A percentile compares a stretch with the other conserved stretches of the same genome.
Evolutionary conservation across 2,329 filamentous ascomycete species (phyloP).

Genomic region (Pezicula radicicola): DNA sequence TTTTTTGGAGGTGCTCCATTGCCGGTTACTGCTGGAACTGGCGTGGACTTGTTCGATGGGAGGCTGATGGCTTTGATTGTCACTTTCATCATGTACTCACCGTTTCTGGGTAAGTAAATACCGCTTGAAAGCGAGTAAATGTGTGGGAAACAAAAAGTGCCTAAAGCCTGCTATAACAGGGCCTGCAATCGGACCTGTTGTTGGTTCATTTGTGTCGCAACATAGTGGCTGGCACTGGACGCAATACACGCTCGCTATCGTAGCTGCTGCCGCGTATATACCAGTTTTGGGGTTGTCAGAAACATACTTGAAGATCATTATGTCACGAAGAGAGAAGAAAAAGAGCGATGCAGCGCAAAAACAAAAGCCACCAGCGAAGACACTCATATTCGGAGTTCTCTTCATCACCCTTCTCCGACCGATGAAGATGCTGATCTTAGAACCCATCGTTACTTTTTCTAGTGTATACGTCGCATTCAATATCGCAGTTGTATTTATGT

Average conservation of each 20-base stretch:
- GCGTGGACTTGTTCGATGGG: slow-evolving; percentile 12
- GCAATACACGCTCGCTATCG: slow-evolving; percentile 12
- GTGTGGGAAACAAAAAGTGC: not conserved
- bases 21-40: slow-evolving; percentile 10
- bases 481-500: slow-evolving; percentile 50
- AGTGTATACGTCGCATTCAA: slow-evolving; percentile 47
- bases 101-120: slow-evolving; percentile 11
- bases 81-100: slow-evolving; percentile 9
- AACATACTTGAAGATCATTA: slow-evolving; percentile 15
- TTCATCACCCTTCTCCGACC: slow-evolving; percentile 30
- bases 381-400: slow-evolving; percentile 6
- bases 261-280: slow-evolving; percentile 5
- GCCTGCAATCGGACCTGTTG: slow-evolving; percentile 16
- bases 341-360: not conserved
- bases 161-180: not conserved
- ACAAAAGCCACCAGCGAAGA: slow-evolving; percentile 4
- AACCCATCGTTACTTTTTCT: slow-evolving; percentile 59
- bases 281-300: slow-evolving; percentile 8
- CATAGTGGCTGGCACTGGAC: slow-evolving; percentile 20
- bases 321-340: slow-evolving; percentile 4
- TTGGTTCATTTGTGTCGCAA: slow-evolving; percentile 21
- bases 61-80: slow-evolving; percentile 4
- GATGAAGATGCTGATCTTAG: slow-evolving; percentile 55
- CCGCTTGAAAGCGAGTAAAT: not conserved
- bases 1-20: slow-evolving; percentile 31